Base-by-base conservation (phyloP, 352 stramenopile genomes). In the Phytophthora citricola region DNA sequence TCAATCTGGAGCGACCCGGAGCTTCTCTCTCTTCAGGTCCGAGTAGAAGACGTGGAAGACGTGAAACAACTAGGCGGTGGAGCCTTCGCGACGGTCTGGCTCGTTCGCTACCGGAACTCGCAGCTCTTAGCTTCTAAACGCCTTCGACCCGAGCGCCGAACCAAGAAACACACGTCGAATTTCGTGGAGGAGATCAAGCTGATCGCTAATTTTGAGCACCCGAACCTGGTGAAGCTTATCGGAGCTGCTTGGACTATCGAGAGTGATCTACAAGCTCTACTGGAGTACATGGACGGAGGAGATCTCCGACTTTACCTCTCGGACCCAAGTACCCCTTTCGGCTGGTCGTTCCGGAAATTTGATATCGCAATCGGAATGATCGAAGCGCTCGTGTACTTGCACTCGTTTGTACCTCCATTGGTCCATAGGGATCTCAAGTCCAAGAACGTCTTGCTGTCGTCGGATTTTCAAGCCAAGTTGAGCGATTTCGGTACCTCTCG, bases 351-450 rank as follows among this genome's bases (percentile, higher is more conserved):
- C 53, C 46, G 49, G 38, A 72, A 70, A 46, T 64, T 81, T 32
- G 54, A 63, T 4, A 78, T 82, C 26, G 76, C 76, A 1, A 58
- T 76, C 15, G 73, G 77, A 15, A 65, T 85, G 5, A 67, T 72
- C 32, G 63, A 79, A 10, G 73, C 73, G 4, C 68, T 85, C 7
- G 65, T 77, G 49, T 83, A 75, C 38, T 20, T 85, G 14, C 76
- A 85, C 55, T 72, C 67, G 20, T 66, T 78, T 12, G 46, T 64
- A 29, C 62, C 64, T 22, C 66, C 76, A 12, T 50, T 89, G 1
- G 63, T 88, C 4, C 81, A 90, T 39, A 79, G 79, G 1, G 78
- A 90, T 41, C 63, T 90, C 47, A 90, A 87, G 45, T 84, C 79
- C 0, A 71, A 74, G 2, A 87, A 87, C 27, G 75, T 89, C n/a